Conservation (phyloP, 2,329 filamentous ascomycete species). For the Colletotrichum phormii region DNA sequence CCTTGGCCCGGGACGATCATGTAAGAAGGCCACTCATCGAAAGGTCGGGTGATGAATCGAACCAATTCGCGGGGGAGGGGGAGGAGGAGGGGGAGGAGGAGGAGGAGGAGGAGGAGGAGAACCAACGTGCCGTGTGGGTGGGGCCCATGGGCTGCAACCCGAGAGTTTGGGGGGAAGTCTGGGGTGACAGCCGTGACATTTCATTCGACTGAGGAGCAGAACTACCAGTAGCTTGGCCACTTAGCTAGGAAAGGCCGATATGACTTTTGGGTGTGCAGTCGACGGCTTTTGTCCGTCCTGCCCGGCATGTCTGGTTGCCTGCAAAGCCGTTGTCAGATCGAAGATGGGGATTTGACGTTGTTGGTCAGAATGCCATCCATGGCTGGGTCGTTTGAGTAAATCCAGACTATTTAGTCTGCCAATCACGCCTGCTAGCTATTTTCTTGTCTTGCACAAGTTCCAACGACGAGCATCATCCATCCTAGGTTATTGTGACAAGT, state of each 20-base stretch:
- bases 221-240: not conserved
- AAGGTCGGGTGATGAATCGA: constrained; percentile 27
- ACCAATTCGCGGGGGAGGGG: constrained; percentile 13
- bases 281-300: not conserved
- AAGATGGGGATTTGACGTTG: not conserved
- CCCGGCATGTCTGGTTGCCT: too few species aligned
- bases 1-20: constrained; percentile 9
- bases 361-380: not conserved
- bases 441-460: too few species aligned
- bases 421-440: not conserved
- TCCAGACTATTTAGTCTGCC: not conserved
- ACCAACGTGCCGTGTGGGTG: constrained; percentile 20
- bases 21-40: constrained; percentile 10
- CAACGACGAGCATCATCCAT: not conserved
- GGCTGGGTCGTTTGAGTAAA: not conserved
- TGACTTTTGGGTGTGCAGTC: not conserved
- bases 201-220: not conserved
- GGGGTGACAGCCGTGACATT: constrained; percentile 8
- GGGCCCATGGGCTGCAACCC: constrained; percentile 22
- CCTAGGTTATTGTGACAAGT: not conserved
- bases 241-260: not conserved
- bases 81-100: too few species aligned
- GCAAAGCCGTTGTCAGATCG: not conserved
- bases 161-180: constrained; percentile 20
- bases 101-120: not conserved